Evolutionary conservation across 768 basidiomycete species (phyloP), one percentile per base, ranked within the genome.

Genomic region (Leccinum sublutescens): DNA sequence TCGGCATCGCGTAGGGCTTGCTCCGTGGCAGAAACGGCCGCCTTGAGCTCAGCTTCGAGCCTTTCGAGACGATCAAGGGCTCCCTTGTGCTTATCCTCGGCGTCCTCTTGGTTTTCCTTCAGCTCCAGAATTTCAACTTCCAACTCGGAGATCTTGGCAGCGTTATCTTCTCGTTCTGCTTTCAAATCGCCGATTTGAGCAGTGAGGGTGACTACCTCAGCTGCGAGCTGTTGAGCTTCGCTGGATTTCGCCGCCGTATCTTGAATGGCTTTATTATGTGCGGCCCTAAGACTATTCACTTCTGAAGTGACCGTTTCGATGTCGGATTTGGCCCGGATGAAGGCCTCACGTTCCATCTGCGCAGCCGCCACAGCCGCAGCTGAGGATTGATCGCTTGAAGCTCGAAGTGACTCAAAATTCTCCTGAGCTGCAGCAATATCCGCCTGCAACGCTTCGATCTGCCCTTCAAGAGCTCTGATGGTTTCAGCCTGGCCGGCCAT

Each of bases 91-190:
- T 80, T 80, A 56, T 91, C 90, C 23, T 23, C 85, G 6, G 80
- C 75, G 19, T 72, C 72, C 64, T 93, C 91, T 61, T 84, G 82
- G 45, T 77, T 77, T 68, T 94, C 91, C 71, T 81, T 89, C 60
- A 87, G 67, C 74, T 93, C 91, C 58, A 93, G 72, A 45, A 92
- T 80, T 69, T 93, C 90, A 52, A 94, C 76, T 75, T 94, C 92
- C 25, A 92, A 77, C 66, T 94, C 91, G 0, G 89, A 90, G 4
- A 93, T 76, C 72, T 86, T 91, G 67, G 75, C 78, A 9, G 85
- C 82, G 45, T 76, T 85, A 58, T 91, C 90, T 66, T 88, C 89
- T 66, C 84, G 87, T 72, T 90, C 87, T 12, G 69, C 70, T 69
- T 82, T 85, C 60, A 91, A 76, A 33, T 74, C 75, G 4, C 69